phyloP scores from a whole-genome alignment of 1,284 basidiomycete species.

The Marasmius sp. region DNA sequence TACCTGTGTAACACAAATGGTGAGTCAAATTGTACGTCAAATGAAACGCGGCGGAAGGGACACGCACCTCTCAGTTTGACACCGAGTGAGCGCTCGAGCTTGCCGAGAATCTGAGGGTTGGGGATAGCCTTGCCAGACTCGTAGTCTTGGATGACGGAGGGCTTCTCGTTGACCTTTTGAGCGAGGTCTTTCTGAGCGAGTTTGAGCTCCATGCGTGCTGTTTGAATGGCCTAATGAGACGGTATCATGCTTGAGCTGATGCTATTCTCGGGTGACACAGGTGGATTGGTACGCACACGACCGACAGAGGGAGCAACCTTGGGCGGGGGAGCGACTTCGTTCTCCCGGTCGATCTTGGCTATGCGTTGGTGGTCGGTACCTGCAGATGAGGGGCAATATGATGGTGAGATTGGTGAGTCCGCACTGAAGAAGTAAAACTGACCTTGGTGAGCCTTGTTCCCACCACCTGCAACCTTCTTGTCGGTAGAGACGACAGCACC shows the following conservation, averaged over 20 bases:
- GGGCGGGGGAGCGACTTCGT: constrained; percentile 93
- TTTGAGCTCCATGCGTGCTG: constrained; percentile 75
- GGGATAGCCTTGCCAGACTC: constrained; percentile 90
- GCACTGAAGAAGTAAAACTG: constrained; percentile 15
- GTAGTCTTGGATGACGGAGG: constrained; percentile 86
- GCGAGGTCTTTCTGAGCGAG: constrained; percentile 94
- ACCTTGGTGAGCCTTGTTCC: constrained; percentile 77
- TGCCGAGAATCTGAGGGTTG: constrained; percentile 86
- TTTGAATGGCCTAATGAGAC: constrained; percentile 70
- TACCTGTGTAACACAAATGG: constrained; percentile 39
- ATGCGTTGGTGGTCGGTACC: constrained; percentile 93
- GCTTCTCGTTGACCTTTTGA: constrained; percentile 90
- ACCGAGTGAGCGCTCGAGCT: constrained; percentile 88
- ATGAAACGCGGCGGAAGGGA: background rate
- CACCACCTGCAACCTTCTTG: constrained; percentile 66
- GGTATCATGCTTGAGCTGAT: constrained; percentile 2
- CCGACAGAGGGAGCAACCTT: constrained; percentile 83
- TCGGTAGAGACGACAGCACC: constrained; percentile 77
- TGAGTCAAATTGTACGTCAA: background rate
- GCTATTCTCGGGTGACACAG: background rate
- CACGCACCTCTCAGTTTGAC: constrained; percentile 88
- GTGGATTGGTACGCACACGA: constrained; percentile 54
- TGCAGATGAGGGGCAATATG: constrained; percentile 26
- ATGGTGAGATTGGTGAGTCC: background rate
- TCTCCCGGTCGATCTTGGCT: constrained; percentile 92